Evolutionary conservation across 108 stramenopile genomes (phyloP).

Genomic region (Bacterosira constricta): DNA sequence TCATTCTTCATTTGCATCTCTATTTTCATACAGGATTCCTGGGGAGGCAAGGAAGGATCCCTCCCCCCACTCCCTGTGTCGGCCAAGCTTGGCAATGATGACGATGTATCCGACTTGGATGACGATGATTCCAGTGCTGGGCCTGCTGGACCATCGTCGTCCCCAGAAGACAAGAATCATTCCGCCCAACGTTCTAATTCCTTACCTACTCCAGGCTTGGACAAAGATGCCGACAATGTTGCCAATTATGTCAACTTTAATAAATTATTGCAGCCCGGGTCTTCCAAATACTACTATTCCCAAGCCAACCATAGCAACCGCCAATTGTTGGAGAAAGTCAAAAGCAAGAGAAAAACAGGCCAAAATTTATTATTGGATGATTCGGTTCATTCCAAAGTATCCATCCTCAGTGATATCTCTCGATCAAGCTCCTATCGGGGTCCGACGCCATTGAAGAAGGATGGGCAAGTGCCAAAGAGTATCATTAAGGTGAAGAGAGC

Average conservation of each 20-base stretch:
- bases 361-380: slow-evolving; percentile 16
- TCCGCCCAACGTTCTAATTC: no score
- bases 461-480: slow-evolving; percentile 16
- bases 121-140: not conserved
- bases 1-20: no score
- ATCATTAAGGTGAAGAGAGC: slow-evolving; percentile 3
- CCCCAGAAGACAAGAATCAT: not conserved
- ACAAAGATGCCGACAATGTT: slow-evolving; percentile 10
- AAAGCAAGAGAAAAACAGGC: not conserved
- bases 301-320: slow-evolving; percentile 17
- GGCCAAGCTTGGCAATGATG: not conserved
- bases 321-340: slow-evolving; percentile 30
- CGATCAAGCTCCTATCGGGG: slow-evolving; percentile 30
- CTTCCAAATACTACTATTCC: slow-evolving; percentile 31
- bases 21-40: not conserved
- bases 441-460: slow-evolving; percentile 19
- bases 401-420: not conserved
- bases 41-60: slow-evolving; percentile 1
- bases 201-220: not conserved
- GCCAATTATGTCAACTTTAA: slow-evolving; percentile 36
- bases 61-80: not conserved
- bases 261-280: slow-evolving; percentile 18
- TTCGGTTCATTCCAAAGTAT: slow-evolving; percentile 15
- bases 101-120: not conserved
- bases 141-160: not conserved